Base-by-base conservation (phyloP, 192 early-diverging fungal genomes). In the Entomortierella chlamydospora region DNA sequence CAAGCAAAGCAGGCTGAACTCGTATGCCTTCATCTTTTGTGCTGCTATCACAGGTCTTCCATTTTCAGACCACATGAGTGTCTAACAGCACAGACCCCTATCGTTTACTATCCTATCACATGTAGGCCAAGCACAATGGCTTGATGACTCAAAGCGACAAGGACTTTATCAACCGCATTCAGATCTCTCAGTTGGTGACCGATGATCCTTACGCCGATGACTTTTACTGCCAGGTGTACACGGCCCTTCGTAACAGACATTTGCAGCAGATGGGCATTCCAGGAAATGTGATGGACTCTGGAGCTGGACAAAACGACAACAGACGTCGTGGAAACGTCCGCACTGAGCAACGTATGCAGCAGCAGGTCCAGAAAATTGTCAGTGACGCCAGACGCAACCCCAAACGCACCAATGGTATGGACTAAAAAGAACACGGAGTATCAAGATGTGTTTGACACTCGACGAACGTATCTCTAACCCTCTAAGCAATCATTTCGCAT, bases 311-410 rank as follows among this genome's bases (percentile, higher is more conserved):
- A 11, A 49, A 41, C 15, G 67, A 63, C 37, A 66, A 53, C 62
- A 64, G 76, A 70, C 76, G 68, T 43, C 76, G 81, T 26, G 52
- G 77, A 31, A 79, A 81, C 26, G 73, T 61, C 39, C 82, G 88
- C 47, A 76, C 79, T 25, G 60, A 82, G 53, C 82, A 83, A 33
- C 73, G 87, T 34, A 95, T 99, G 94, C 95, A 98, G 64, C 92
- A 96, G 79, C 97, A 99, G 64, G 94, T 99, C 59, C 93, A 98
- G 84, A 92, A 96, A 29, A 93, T 99, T 68, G 97, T 99, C 65
- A 96, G 95, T 68, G 91, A 93, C 60, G 92, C 96, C 43, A 95
- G 93, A 72, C 86, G 91, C 49, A 93, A 92, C 66, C 95, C 93
- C 42, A 98, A 95, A 62, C 89, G 90, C 31, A 91, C 91, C n/a